Evolutionary conservation across 179 eudicot genomes (phyloP).

Genomic region (Spinacia oleracea): DNA sequence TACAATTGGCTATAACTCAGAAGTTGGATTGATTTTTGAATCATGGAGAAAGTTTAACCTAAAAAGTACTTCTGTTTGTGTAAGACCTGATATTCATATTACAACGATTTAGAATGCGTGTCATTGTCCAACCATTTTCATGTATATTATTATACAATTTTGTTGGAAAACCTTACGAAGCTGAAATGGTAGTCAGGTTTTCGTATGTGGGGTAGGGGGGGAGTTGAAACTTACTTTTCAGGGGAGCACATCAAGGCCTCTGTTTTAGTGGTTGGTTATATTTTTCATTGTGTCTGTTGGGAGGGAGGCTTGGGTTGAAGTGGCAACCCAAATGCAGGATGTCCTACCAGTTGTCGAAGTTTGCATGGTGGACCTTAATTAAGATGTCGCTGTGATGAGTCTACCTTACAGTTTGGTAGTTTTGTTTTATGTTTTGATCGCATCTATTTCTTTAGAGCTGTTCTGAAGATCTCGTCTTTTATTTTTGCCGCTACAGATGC

Average conservation of each 20-base stretch:
- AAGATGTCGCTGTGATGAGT: not conserved
- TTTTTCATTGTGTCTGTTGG: too few species aligned
- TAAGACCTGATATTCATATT: not conserved
- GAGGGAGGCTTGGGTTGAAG: not conserved
- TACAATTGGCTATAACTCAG: not conserved
- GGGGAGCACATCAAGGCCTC: not conserved
- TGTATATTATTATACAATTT: too few species aligned
- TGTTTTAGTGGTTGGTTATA: not conserved
- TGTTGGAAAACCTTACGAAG: not conserved
- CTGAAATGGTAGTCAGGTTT: not conserved
- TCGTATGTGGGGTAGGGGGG: not conserved
- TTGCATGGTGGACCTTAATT: not conserved
- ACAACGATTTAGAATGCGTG: not conserved
- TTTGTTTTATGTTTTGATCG: not conserved
- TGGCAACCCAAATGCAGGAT: not conserved
- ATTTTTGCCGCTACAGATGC: conserved; percentile 67
- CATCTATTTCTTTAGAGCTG: not conserved
- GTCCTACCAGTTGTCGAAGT: not conserved
- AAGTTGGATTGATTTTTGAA: not conserved
- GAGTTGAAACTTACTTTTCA: not conserved
- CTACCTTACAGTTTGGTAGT: not conserved
- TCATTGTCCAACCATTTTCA: not conserved
- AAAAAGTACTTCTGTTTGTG: not conserved
- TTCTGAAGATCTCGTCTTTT: not conserved
- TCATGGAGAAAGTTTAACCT: not conserved